Evolutionary conservation across 2,329 filamentous ascomycete genomes (phyloP).

Genomic region (Cytospora paraplurivora): DNA sequence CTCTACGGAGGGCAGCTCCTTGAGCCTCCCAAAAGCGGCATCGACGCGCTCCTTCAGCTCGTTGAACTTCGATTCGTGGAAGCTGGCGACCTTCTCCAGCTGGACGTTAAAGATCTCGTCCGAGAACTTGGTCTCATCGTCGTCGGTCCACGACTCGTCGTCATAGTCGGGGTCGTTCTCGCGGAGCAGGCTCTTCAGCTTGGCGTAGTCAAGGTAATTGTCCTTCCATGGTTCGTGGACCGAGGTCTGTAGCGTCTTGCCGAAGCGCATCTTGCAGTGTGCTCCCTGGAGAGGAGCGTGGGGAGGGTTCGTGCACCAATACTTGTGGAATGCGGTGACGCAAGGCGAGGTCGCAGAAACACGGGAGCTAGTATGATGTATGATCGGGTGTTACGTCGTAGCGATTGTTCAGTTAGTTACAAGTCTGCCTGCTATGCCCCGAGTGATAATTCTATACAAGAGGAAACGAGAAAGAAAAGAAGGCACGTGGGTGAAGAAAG

Average conservation of each 20-base stretch:
- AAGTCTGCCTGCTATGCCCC: not conserved
- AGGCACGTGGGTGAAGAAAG: not conserved
- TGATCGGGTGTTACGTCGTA: no score
- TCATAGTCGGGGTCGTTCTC: conserved; percentile 69
- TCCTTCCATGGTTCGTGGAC: conserved; percentile 87
- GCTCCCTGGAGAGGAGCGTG: not conserved
- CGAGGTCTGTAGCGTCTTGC: conserved; percentile 78
- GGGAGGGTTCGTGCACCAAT: not conserved
- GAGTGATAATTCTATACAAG: not conserved
- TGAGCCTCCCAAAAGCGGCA: conserved; percentile 67
- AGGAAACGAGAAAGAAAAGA: not conserved
- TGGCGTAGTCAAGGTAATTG: conserved; percentile 93
- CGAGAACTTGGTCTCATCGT: conserved; percentile 91
- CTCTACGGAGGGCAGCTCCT: conserved; percentile 72
- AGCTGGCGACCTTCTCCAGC: conserved; percentile 89
- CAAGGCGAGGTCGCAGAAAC: not conserved
- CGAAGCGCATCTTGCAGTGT: conserved; percentile 76
- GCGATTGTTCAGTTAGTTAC: no score
- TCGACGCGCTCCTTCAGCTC: conserved; percentile 57
- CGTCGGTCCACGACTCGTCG: conserved; percentile 79
- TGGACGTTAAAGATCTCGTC: conserved; percentile 94
- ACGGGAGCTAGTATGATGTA: not conserved
- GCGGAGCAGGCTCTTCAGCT: conserved; percentile 85
- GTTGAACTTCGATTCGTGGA: conserved; percentile 78
- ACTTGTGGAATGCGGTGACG: not conserved